Base-by-base conservation (phyloP, 108 stramenopile species). In the Conticribra weissflogii region DNA sequence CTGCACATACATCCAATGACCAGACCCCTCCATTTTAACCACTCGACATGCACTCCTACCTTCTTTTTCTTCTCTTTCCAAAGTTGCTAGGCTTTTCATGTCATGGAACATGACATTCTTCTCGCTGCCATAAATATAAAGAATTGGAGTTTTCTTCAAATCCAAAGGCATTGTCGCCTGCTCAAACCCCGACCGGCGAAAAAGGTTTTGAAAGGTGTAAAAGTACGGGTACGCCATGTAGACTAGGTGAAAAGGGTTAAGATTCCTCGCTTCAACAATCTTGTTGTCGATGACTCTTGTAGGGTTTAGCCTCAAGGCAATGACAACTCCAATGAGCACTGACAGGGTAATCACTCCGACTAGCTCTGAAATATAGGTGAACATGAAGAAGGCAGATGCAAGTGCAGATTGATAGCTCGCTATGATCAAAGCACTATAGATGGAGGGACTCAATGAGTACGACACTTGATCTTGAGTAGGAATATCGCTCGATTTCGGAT, bases 1-100 rank as follows among this genome's bases (percentile, higher is more conserved):
- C 58, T 78, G 76, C n/a, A 59, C 50, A 48, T 85, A 85, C 57
- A 85, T 55, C 84, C 84, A 85, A 72, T 85, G 84, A 3, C 84
- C 84, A 12, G 81, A 63, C 31, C 66, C 65, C 27, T 76, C 74
- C 2, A 85, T 52, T 17, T 41, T 59, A 18, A 85, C 68, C 4
- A 68, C 82, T 14, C 60, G 56, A 28, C 59, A 74, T 23, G 71
- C 63, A 21, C 68, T 75, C 32, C 44, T 66, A 19, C 56, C 62
- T 24, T 74, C 68, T 30, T 25, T 74, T 24, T 81, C 72, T 46
- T 76, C 81, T 62, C 69, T 66, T 53, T 85, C 63, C 62, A 85
- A 68, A 21, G 76, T 33, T 48, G 73, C 75, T 28, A 80, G 50
- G 27, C 72, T 61, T 63, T 48, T 46, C 25, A 60, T 45, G 28